Evolutionary conservation across 1,139 yeast genomes (phyloP), one percentile per base, ranked within the genome.

Genomic region (Barnettozyma hawaiiensis): DNA sequence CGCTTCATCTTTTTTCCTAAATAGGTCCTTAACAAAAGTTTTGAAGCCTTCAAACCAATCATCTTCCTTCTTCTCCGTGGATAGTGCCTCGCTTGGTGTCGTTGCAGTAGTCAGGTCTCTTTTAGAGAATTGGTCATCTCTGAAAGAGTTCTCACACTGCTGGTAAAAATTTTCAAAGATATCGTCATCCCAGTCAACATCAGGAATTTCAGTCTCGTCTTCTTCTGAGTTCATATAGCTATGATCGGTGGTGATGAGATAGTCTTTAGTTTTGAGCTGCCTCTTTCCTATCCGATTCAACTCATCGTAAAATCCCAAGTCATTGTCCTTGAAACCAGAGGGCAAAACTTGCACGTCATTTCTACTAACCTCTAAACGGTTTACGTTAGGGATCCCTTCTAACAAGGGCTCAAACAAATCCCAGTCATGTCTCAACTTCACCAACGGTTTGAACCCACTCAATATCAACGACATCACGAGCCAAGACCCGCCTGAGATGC

Each of bases 401-500:
- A 80, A 60, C 27, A 80, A 60, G 11, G 76, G 73, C n/a, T 67
- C 65, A n/a, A 62, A 61, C 18, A 76, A 57, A 34, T 67, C 62
- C 79, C 81, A 75, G 18, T 60, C 60, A 14, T 62, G 50, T 18
- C 65, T 56, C 39, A 75, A 53, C 5, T 61, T 58, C 26, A 64
- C 56, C 29, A 75, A 28, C 0, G 80, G 53, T 45, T 68, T 52
- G 67, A 78, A 67, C 61, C 75, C 57, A 62, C 71, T 60, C 58
- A 71, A 57, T 42, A 76, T 51, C 61, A 76, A 46, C 12, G 73
- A 69, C 65, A 79, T 70, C 10, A 81, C 69, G 15, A 76, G 51
- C 80, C 87, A 78, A 6, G 85, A 73, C 0, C 89, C 87, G 8
- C 89, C 89, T n/a, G 85, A 78, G 8, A 80, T 70, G 0, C 84